phyloP scores from a whole-genome alignment of 2,329 filamentous ascomycete genomes.

The Botrytis galanthina region DNA sequence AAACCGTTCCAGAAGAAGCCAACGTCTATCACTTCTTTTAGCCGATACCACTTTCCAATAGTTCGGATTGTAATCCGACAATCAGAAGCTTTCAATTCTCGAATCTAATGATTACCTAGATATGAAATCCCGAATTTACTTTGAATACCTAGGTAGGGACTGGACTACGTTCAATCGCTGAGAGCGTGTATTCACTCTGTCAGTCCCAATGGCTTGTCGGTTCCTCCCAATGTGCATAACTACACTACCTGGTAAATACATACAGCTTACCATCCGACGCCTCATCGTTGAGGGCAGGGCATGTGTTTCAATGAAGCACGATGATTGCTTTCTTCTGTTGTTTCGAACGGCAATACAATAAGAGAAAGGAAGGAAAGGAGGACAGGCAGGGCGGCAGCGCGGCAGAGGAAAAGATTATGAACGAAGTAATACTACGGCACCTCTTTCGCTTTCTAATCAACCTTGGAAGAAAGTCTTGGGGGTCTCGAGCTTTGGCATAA shows the following conservation, averaged over 20 bases:
- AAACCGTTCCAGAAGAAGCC: slow-evolving; percentile 3
- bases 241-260: neutral
- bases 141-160: neutral
- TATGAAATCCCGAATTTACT: neutral
- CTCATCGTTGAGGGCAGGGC: neutral
- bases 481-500: slow-evolving; percentile 2
- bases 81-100: neutral
- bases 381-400: neutral
- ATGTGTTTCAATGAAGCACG: neutral
- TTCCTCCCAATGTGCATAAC: neutral
- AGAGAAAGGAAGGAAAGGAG: neutral
- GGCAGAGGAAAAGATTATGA: neutral
- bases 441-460: neutral
- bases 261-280: neutral
- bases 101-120: neutral
- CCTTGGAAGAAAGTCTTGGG: neutral
- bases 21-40: neutral
- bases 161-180: neutral
- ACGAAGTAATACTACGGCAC: neutral
- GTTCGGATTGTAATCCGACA: neutral
- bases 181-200: neutral
- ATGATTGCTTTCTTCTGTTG: neutral
- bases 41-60: neutral
- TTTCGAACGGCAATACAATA: neutral
- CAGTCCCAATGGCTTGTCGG: neutral